Conservation (phyloP, 768 basidiomycete genomes). For the Termitomyces sp. region DNA sequence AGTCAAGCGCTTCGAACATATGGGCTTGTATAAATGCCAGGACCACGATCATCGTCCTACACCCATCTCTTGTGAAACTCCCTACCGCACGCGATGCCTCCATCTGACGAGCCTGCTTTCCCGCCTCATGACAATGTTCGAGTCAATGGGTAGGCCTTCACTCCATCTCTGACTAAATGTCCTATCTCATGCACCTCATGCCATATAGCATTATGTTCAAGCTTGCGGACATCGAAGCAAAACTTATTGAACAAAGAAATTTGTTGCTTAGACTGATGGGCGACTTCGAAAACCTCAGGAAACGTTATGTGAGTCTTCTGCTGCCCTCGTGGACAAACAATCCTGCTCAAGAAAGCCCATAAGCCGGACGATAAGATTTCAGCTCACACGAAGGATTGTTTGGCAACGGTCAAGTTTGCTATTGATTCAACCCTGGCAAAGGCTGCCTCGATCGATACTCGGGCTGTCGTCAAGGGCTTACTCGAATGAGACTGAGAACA, state of each 20-base stretch:
- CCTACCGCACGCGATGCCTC: neutral
- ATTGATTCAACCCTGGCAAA: constrained; percentile 1
- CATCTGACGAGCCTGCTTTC: neutral
- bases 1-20: neutral
- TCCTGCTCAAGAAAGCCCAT: neutral
- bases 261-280: neutral
- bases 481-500: neutral
- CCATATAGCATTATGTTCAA: neutral
- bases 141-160: neutral
- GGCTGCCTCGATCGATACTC: constrained; percentile 1
- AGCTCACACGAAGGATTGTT: neutral
- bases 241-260: constrained; percentile 4
- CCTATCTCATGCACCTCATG: neutral
- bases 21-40: neutral
- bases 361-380: constrained; percentile 1
- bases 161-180: too few relatives aligned
- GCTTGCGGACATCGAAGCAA: constrained; percentile 3
- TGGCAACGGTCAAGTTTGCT: constrained; percentile 1
- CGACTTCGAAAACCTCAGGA: constrained; percentile 2
- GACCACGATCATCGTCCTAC: neutral
- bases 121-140: constrained; percentile 1
- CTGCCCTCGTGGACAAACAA: neutral
- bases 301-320: neutral
- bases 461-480: neutral
- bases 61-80: neutral